Evolutionary conservation across 129 eudicot genomes (phyloP).

Genomic region (Pulicaria dysenterica): DNA sequence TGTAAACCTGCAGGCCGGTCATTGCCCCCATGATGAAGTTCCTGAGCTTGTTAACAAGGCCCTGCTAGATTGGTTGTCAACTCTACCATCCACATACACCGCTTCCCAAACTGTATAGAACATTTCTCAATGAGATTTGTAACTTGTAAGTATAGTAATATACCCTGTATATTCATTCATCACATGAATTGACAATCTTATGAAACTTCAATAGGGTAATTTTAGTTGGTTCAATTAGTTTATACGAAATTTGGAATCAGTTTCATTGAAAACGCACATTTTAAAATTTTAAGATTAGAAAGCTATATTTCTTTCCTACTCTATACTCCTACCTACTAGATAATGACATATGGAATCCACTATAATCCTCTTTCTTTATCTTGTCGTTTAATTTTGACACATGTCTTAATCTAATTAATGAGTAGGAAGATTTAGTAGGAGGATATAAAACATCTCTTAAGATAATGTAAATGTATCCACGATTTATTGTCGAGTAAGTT

Average conservation of each 20-base stretch:
- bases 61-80: constrained; percentile 78
- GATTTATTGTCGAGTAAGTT: no score
- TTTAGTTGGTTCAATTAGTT: constrained; percentile 14
- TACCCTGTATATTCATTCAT: constrained; percentile 34
- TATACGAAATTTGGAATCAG: background rate
- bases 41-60: constrained; percentile 88
- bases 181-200: constrained; percentile 8
- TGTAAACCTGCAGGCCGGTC: constrained; percentile 90
- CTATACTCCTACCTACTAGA: no score
- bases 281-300: background rate
- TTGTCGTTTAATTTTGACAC: no score
- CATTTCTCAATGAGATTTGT: constrained; percentile 9
- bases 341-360: no score
- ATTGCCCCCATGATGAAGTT: constrained; percentile 98
- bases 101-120: constrained; percentile 37
- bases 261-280: background rate
- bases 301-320: no score
- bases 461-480: no score
- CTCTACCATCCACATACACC: constrained; percentile 45
- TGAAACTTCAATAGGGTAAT: constrained; percentile 9
- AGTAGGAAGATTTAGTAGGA: no score
- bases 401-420: no score
- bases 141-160: background rate
- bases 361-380: no score
- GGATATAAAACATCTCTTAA: no score